phyloP scores from a whole-genome alignment of 306 rosid species.

The Begonia loranthoides region DNA sequence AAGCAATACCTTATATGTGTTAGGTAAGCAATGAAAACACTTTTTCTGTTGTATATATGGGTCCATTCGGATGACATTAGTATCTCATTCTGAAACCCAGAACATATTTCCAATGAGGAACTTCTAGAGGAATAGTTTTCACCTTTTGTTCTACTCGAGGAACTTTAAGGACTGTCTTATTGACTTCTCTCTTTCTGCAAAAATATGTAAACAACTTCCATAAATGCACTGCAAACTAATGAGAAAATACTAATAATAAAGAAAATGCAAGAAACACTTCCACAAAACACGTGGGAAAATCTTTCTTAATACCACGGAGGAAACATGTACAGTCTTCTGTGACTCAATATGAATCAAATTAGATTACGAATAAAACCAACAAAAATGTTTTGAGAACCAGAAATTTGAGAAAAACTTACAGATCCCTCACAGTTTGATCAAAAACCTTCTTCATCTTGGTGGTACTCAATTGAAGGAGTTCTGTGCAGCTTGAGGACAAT shows the following conservation, averaged over 20 bases:
- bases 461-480: slow-evolving; percentile 6
- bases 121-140: background rate
- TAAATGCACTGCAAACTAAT: background rate
- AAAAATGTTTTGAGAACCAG: too few relatives aligned
- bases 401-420: slow-evolving; percentile 36
- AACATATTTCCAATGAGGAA: too few relatives aligned
- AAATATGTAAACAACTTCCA: background rate
- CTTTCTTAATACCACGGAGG: too few relatives aligned
- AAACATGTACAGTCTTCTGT: too few relatives aligned
- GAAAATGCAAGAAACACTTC: background rate
- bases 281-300: too few relatives aligned
- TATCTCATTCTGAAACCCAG: background rate
- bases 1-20: too few relatives aligned
- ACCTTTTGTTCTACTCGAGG: slow-evolving; percentile 99
- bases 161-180: slow-evolving; percentile 92
- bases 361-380: too few relatives aligned
- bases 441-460: slow-evolving; percentile 80
- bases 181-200: slow-evolving; percentile 90
- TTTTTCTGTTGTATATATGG: background rate
- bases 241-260: background rate
- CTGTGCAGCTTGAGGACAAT: slow-evolving; percentile 2
- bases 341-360: too few relatives aligned
- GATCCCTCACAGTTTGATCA: slow-evolving; percentile 92
- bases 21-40: slow-evolving; percentile 1
- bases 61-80: background rate